A percentile compares a stretch with the other conserved stretches of the same genome.
Evolutionary conservation across 805 yeast species (phyloP).

Genomic region (Spathaspora gorwiae): DNA sequence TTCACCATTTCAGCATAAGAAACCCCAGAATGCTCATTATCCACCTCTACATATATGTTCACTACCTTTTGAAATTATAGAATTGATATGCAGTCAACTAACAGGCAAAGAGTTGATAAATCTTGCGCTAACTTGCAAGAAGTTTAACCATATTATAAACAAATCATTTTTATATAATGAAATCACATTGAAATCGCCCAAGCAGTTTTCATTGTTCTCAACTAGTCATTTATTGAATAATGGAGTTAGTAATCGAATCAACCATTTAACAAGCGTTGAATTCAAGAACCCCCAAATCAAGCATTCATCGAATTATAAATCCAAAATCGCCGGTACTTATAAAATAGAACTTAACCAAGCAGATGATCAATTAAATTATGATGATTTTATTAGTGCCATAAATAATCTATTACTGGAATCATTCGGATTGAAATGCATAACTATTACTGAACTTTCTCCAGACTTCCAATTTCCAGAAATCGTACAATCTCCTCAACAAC

Average conservation of each 20-base stretch:
- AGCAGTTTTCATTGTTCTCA: slow-evolving; percentile 32
- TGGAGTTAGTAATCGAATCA: slow-evolving; percentile 14
- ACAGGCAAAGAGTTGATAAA: slow-evolving; percentile 17
- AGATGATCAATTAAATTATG: slow-evolving; percentile 15
- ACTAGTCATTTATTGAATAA: slow-evolving; percentile 22
- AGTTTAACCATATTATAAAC: slow-evolving; percentile 31
- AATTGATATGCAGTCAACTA: slow-evolving; percentile 23
- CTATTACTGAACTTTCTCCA: slow-evolving; percentile 45
- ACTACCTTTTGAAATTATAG: slow-evolving; percentile 41
- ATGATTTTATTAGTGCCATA: slow-evolving; percentile 21
- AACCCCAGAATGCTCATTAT: slow-evolving; percentile 10
- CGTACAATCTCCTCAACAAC: slow-evolving; percentile 6
- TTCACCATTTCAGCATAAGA: neutral
- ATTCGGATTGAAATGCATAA: slow-evolving; percentile 41
- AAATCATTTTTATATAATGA: slow-evolving; percentile 33
- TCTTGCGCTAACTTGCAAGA: slow-evolving; percentile 32
- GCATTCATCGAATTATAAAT: slow-evolving; percentile 15
- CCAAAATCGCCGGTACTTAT: slow-evolving; percentile 35
- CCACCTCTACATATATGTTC: slow-evolving; percentile 31
- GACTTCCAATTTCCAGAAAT: slow-evolving; percentile 38
- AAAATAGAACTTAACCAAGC: slow-evolving; percentile 20
- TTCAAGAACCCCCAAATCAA: slow-evolving; percentile 32
- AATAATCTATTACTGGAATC: slow-evolving; percentile 37
- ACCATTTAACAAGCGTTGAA: slow-evolving; percentile 24
- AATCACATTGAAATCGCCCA: slow-evolving; percentile 21